phyloP scores from a whole-genome alignment of 441 rosid genomes.

The Metrosideros polymorpha region DNA sequence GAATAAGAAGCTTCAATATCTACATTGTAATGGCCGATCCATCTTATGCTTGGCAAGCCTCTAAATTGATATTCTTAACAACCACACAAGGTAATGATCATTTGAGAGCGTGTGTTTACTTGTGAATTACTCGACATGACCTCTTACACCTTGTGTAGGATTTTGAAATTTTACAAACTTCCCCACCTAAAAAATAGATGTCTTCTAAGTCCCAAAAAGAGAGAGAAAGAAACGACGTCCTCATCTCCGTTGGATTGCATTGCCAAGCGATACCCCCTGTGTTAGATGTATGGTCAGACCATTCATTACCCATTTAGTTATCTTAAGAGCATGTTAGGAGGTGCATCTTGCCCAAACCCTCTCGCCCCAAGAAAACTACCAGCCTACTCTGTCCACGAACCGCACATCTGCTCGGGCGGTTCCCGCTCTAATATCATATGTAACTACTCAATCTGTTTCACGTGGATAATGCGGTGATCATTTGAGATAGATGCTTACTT shows the following conservation, averaged over 20 bases:
- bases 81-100: neutral
- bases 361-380: too few relatives aligned
- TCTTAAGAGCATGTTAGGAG: neutral
- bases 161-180: neutral
- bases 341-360: neutral
- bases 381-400: neutral
- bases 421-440: rapidly evolving
- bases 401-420: rapidly evolving
- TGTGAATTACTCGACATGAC: neutral
- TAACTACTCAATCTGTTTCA: neutral
- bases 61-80: neutral
- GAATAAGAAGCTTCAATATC: neutral
- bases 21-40: rapidly evolving
- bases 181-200: neutral
- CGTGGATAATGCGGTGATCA: rapidly evolving
- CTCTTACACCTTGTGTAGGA: neutral
- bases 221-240: too few relatives aligned
- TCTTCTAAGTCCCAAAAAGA: too few relatives aligned
- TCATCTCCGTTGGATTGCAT: neutral
- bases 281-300: neutral
- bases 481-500: too few relatives aligned
- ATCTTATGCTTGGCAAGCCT: neutral
- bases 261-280: too few relatives aligned
- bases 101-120: neutral
- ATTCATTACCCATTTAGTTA: neutral